Conservation (phyloP, 2,329 filamentous ascomycete species). For the Xylaria sp. region DNA sequence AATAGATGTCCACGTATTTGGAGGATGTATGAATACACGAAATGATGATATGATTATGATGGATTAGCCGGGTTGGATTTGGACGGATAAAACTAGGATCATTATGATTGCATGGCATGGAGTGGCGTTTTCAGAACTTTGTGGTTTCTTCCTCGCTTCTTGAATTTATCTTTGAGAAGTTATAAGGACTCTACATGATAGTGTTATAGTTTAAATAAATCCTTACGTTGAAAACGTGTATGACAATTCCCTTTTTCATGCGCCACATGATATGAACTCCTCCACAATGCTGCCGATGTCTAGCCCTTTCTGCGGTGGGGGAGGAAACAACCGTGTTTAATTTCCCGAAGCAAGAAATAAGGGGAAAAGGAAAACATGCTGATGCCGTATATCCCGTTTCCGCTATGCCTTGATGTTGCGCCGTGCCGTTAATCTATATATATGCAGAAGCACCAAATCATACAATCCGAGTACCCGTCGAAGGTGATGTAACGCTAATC, state of each 20-base stretch:
- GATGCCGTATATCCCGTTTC: slow-evolving; percentile 17
- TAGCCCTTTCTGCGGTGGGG: neutral
- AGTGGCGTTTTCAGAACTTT: slow-evolving; percentile 6
- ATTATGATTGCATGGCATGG: slow-evolving; percentile 10
- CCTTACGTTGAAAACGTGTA: neutral
- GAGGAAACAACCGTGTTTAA: neutral
- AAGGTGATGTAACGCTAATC: neutral
- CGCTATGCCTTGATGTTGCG: neutral
- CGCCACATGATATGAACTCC: slow-evolving; percentile 6
- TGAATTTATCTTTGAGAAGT: neutral
- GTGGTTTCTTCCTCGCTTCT: neutral
- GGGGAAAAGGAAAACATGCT: neutral
- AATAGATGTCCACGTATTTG: neutral
- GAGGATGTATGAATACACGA: neutral
- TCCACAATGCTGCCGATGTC: slow-evolving; percentile 1
- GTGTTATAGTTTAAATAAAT: neutral
- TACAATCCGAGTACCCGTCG: slow-evolving; percentile 24
- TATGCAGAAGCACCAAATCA: slow-evolving; percentile 12
- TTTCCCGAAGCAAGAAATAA: neutral
- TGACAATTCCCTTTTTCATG: neutral
- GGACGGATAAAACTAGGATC: neutral
- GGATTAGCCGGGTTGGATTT: neutral
- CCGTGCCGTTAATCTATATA: slow-evolving; percentile 7
- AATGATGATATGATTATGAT: neutral
- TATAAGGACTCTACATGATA: neutral